Percentiles rank a stretch among this genome's conserved stretches.
phyloP scores from a whole-genome alignment of 75 land plant genomes.

The Cunninghamia lanceolata region DNA sequence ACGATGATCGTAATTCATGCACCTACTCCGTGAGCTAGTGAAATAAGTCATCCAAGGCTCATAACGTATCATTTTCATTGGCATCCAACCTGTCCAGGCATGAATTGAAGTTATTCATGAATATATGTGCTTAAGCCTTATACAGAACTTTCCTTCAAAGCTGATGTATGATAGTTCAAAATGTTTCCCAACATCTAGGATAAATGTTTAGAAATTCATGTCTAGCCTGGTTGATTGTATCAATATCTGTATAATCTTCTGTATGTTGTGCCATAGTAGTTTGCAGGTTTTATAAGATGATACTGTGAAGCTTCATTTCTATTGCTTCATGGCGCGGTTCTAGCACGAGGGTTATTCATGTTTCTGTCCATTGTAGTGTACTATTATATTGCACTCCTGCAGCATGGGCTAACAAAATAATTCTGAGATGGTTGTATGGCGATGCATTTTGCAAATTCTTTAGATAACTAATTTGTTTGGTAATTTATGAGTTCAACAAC shows the following conservation, averaged over 20 bases:
- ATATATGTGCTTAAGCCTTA: neutral
- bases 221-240: neutral
- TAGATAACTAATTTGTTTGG: neutral
- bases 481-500: neutral
- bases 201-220: neutral
- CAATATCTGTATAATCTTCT: slow-evolving; percentile 4
- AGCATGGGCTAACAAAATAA: neutral
- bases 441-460: neutral
- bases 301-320: neutral
- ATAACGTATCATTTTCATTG: neutral
- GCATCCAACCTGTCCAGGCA: neutral
- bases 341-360: neutral
- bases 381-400: neutral
- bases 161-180: neutral
- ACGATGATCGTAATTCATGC: neutral
- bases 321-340: neutral
- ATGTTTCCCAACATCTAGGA: neutral
- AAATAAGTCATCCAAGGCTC: neutral
- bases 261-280: slow-evolving; percentile 8
- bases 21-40: neutral
- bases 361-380: neutral
- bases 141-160: neutral
- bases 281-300: neutral
- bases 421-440: neutral
- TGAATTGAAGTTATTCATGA: slow-evolving; percentile 4